Evolutionary conservation across 1,139 yeast species (phyloP).

Genomic region (Kodamaea arcana): DNA sequence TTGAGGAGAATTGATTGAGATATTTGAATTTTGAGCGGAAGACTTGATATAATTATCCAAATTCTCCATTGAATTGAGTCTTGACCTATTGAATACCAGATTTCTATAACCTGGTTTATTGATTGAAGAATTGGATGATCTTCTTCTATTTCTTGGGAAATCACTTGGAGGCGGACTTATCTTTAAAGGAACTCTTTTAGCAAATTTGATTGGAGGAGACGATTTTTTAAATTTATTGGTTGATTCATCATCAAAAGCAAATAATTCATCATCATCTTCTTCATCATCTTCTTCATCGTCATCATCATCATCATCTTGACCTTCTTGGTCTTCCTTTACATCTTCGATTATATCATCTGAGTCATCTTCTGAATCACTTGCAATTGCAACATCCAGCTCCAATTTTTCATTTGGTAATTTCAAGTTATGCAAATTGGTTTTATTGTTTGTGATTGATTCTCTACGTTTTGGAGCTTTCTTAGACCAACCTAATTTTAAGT

Average conservation of each 20-base stretch:
- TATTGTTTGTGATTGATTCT: slow-evolving; percentile 52
- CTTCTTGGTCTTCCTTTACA: slow-evolving; percentile 13
- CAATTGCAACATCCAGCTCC: slow-evolving; percentile 26
- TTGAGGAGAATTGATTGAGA: slow-evolving; percentile 32
- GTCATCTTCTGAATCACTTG: slow-evolving; percentile 45
- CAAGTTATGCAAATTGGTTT: slow-evolving; percentile 43
- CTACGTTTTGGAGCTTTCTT: slow-evolving; percentile 38
- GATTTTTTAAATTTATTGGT: slow-evolving; percentile 20
- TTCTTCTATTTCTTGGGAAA: slow-evolving; percentile 5
- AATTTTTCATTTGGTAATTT: slow-evolving; percentile 38
- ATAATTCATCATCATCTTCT: slow-evolving; percentile 28
- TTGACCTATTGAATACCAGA: slow-evolving; percentile 36
- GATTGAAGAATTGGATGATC: slow-evolving; percentile 28
- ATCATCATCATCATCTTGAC: slow-evolving; percentile 18
- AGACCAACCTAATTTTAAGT: slow-evolving; percentile 44
- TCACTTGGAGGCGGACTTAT: slow-evolving; percentile 38
- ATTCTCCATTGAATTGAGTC: slow-evolving; percentile 43
- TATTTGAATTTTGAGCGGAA: slow-evolving; percentile 36
- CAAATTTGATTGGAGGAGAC: slow-evolving; percentile 41
- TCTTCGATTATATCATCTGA: slow-evolving; percentile 17
- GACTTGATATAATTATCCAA: slow-evolving; percentile 41
- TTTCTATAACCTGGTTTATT: slow-evolving; percentile 19
- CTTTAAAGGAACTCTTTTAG: slow-evolving; percentile 42
- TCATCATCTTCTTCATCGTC: slow-evolving; percentile 20
- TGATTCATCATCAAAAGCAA: slow-evolving; percentile 42